Base-by-base conservation (phyloP, 208 protist species). In the Trichomonas tenax region DNA sequence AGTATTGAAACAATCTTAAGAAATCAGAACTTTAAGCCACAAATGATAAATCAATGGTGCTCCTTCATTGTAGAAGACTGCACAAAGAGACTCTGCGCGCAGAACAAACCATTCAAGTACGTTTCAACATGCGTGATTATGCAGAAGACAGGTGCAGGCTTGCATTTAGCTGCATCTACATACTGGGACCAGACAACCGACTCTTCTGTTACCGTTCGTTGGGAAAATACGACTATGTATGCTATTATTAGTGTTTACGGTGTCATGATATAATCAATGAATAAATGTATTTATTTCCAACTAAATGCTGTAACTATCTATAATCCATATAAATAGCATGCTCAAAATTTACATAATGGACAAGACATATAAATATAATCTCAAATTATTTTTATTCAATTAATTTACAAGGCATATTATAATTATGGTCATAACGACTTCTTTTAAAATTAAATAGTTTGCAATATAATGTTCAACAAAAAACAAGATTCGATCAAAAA, bases 161-260 rank as follows among this genome's bases (percentile, higher is more conserved):
- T 99, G 41, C 98, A 98, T 38, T 98, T 97, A 38, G 98, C 98
- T 2, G 98, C 98, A 96, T 98, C 98, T 96, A 98, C 97, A 96
- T 97, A 98, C 41, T 99, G 98, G 98, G 98, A 99, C 97, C 98
- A 98, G 96, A 98, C 98, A 4, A 97, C 98, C 88, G 98, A 99
- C 96, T 45, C 14, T 34, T 96, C 93, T 51, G 26, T 38, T 44
- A 82, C 93, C 0, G 93, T 96, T 82, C 36, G 41, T 81, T 96
- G 49, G 49, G 51, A 96, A 48, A 96, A 96, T 31, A 44, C 36
- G 72, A 63, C 46, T 45, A 96, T 96, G 93, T 96, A 82, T 82
- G 31, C 49, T 10, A 81, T 96, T 96, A 34, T 81, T 8, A 45
- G n/a, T 46, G 93, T 96, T 23, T 96, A 46, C 38, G 93, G 49